Conservation (phyloP, 148 eudicot genomes). For the Rhododendron griersonianum region DNA sequence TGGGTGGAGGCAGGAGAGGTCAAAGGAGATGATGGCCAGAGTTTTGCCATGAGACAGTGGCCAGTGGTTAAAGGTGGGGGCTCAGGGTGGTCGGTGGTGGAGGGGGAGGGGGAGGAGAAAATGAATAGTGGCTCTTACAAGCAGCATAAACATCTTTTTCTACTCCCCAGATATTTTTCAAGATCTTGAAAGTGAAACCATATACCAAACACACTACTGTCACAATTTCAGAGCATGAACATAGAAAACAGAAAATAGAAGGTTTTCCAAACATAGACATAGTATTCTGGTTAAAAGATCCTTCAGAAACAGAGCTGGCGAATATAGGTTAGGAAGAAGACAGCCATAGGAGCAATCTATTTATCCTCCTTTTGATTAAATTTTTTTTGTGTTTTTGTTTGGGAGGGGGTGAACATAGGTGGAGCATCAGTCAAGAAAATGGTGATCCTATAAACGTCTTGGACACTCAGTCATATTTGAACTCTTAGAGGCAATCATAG, state of each 20-base stretch:
- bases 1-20: not conserved
- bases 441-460: not conserved
- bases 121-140: not conserved
- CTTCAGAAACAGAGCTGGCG: not conserved
- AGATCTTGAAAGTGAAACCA: not conserved
- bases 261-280: not conserved
- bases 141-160: no score
- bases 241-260: not conserved
- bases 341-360: not conserved
- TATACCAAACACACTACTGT: not conserved
- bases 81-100: not conserved
- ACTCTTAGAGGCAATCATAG: not conserved
- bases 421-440: not conserved
- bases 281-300: not conserved
- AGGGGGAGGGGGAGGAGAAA: not conserved
- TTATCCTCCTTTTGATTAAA: not conserved
- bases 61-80: not conserved
- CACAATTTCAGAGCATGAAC: not conserved
- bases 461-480: no score
- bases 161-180: not conserved
- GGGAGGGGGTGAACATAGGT: not conserved
- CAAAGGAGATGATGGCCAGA: not conserved
- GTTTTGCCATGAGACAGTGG: not conserved
- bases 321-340: not conserved
- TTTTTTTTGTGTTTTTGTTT: not conserved